Base-by-base conservation (phyloP, 169 alveolate genomes). In the Plasmodium gaboni region DNA sequence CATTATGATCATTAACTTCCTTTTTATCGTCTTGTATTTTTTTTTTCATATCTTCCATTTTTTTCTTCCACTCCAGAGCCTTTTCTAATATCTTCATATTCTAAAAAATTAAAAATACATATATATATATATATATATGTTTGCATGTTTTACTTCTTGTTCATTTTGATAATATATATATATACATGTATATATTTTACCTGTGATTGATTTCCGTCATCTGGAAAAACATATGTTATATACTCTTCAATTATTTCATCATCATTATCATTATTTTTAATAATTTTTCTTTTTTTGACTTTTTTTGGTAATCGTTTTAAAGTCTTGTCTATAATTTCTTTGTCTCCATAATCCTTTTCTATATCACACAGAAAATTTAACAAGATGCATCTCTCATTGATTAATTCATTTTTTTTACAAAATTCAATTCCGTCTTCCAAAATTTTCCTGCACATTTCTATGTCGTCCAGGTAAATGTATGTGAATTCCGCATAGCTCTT, bases 321-420 rank as follows among this genome's bases (percentile, higher is more conserved):
- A 44, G 92, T 85, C 74, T 93, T 93, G 24, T 80, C 93, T 13
- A 89, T 87, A 26, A 83, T 28, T 59, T 92, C 92, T 17, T 74
- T 76, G 67, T 63, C 89, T 46, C 95, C 96, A 73, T 74, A 88
- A 68, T 86, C 86, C 42, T 90, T 89, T 73, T 89, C 96, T 73
- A 92, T 69, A 38, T 92, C 80, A 83, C 74, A 65, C 48, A 91
- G 73, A 71, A 90, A 88, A 38, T 73, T 93, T 24, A 93, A 83
- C 64, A 95, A 80, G 28, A 88, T 69, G 2, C 96, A 95, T 32
- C 97, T 89, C 60, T 94, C 96, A 67, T 93, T 96, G 28, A 88
- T 72, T 91, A 80, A 63, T 55, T 87, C 93, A 42, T 80, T 76
- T 13, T 87, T 74, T 92, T 94, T 95, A 93, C 94, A 93, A 44